Evolutionary conservation across 768 basidiomycete species (phyloP), one percentile per base, ranked within the genome.

Genomic region (Termitomyces sp.): DNA sequence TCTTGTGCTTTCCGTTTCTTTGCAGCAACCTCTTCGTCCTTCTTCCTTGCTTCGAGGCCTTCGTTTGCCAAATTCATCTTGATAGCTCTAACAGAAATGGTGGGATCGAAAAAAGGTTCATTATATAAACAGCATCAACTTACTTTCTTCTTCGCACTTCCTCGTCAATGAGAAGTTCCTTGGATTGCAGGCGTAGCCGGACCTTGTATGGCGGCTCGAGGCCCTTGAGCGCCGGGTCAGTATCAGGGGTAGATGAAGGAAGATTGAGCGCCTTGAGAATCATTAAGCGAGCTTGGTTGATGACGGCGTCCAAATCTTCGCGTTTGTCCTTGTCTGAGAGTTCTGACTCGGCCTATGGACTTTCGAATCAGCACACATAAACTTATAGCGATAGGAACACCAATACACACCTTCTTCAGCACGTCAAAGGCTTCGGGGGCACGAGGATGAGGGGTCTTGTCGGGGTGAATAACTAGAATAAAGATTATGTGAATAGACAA

Each of bases 351-450:
- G 94, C 93, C 91, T 94, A 56, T 40, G 28, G 31, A 7, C 28
- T 14, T 49, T 49, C 52, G 48, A 17, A 31, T 56, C 3, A 28
- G 37, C 44, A 41, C 43, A 35, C 33, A 54, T 17, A 3, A 30
- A 14, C 31, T 28, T 23, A 14, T 15, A 23, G 19, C 30, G n/a
- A 54, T 46, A 12, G 19, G 14, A 38, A 50, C 17, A 19, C 23
- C 5, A 47, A 14, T 11, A 61, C 72, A 11, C 50, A 89, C 92
- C 84, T 97, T 96, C 77, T 97, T 97, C 47, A 97, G 78, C 35
- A 93, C 67, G 70, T 96, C 94, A 68, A 97, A 97, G 1, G 94
- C 94, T 72, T 97, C 92, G 64, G 92, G 87, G 50, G 92, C 91
- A 65, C 85, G 83, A 30, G 82, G 78, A 73, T 97, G 92, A 68